Base-by-base conservation (phyloP, 2,329 filamentous ascomycete genomes). In the Dendrostoma leiphaemia region DNA sequence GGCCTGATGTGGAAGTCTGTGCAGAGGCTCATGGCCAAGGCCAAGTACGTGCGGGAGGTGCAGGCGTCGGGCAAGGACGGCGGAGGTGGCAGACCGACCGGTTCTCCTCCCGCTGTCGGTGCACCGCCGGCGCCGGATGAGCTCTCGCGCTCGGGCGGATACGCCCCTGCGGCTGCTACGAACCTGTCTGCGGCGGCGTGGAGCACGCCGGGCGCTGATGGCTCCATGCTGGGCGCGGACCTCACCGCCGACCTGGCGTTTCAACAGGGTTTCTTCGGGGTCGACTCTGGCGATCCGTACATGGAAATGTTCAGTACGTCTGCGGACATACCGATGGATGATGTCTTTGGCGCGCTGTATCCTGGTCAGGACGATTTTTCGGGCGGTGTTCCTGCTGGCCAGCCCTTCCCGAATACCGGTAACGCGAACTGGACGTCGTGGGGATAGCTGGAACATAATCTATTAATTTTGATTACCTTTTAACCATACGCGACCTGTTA, bases 1-100 rank as follows among this genome's bases (percentile, higher is more conserved):
- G 35, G 34, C 0, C 21, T 54, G 3, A 38, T 60, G n/a, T 59
- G 57, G 58, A 48, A 46, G 34, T 57, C 58, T 1, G 40, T 60
- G 3, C 19, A 37, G 10, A 26, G 54, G 23, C 28, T 60, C 23
- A 47, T 60, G 54, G 51, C 51, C 10, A 59, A 57, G 58, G 54
- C 57, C 5, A 35, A 37, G n/a, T 56, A 60, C 24, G 50, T 57
- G 5, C 17, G 58, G n/a, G 51, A 48, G 37, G n/a, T 43, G 13
- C 53, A 59, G 23, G 53, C 48, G 12, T 31, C 15, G n/a, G 51
- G 19, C 3, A 5, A 9, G 4, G 3, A 6, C 13, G 9, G 3
- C 6, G 3, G 4, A 5, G 5, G 9, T 1, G 7, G n/a, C 4
- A 4, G n/a, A n/a, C n/a, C n/a, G n/a, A n/a, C n/a, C 13, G 6